Conservation (phyloP, 208 protist species). For the Willaertia magna region DNA sequence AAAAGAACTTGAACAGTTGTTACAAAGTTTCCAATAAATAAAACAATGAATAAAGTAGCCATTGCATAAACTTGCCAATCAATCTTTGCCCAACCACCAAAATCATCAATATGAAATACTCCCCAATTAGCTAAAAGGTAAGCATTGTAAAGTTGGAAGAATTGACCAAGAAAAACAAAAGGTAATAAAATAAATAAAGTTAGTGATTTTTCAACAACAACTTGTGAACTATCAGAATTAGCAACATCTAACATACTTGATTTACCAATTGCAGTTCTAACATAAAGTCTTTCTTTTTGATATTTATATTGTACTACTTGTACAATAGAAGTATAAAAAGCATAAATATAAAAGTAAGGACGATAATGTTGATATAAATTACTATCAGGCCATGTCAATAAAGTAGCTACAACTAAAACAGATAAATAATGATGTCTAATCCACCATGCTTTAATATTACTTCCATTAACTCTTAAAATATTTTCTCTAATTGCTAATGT, state of each 20-base stretch:
- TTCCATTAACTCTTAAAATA: constrained; percentile 1
- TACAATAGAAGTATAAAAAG: background rate
- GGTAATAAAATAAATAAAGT: background rate
- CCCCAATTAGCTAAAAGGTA: background rate
- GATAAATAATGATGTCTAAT: constrained; percentile 8
- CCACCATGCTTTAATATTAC: background rate
- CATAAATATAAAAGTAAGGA: background rate
- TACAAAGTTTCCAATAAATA: background rate
- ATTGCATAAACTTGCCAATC: background rate
- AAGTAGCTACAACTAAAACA: background rate
- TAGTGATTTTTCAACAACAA: background rate
- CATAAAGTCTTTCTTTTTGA: background rate
- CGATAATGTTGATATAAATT: background rate
- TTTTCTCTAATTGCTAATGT: background rate
- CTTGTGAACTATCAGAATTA: background rate
- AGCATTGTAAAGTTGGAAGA: background rate
- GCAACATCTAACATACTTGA: background rate
- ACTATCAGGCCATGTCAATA: background rate
- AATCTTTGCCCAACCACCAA: background rate
- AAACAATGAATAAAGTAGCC: background rate
- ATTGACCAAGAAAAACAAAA: background rate
- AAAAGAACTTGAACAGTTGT: background rate
- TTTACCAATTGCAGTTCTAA: background rate
- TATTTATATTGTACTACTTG: background rate
- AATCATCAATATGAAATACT: background rate